These are phyloP conservation scores for Ascomycota sp. DNA, from an alignment of 2,329 filamentous ascomycete species.

Conservation along the genomic window DNA sequence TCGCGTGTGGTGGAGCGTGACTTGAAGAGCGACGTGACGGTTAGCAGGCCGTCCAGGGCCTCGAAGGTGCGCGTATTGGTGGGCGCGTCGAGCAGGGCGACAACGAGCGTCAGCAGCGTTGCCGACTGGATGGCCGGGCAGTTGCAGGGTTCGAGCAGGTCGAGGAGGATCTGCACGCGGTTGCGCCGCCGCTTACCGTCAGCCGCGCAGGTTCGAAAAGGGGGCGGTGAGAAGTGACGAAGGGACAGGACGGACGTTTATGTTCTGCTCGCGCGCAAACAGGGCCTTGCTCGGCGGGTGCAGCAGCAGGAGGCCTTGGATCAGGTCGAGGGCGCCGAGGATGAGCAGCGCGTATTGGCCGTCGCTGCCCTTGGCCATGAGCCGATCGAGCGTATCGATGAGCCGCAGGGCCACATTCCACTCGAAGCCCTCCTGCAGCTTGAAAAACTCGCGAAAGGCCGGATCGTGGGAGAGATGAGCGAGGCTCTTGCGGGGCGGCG, in stretches of 20 bases:
- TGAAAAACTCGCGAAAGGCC: constrained; percentile 89
- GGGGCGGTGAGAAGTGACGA: not conserved
- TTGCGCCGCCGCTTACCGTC: not conserved
- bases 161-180: constrained; percentile 51
- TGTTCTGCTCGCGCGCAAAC: constrained; percentile 76
- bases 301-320: constrained; percentile 72
- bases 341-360: constrained; percentile 78
- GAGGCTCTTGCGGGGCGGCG: constrained; percentile 37
- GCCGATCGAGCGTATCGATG: constrained; percentile 65
- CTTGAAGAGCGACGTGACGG: constrained; percentile 84
- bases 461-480: constrained; percentile 58
- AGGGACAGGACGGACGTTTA: constrained; percentile 48
- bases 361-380: constrained; percentile 65
- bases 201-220: not conserved
- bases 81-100: constrained; percentile 68
- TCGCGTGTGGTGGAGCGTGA: constrained; percentile 65
- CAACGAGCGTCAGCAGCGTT: constrained; percentile 76
- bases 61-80: constrained; percentile 85
- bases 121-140: constrained; percentile 82
- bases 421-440: constrained; percentile 89
- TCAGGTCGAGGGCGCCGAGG: constrained; percentile 66
- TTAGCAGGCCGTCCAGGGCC: constrained; percentile 72
- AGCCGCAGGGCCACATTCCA: constrained; percentile 88
- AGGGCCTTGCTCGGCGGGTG: constrained; percentile 78
- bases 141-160: constrained; percentile 82